Evolutionary conservation across 1,284 basidiomycete species (phyloP), one percentile per base, ranked within the genome.

Genomic region (Leucoagaricus sp.): DNA sequence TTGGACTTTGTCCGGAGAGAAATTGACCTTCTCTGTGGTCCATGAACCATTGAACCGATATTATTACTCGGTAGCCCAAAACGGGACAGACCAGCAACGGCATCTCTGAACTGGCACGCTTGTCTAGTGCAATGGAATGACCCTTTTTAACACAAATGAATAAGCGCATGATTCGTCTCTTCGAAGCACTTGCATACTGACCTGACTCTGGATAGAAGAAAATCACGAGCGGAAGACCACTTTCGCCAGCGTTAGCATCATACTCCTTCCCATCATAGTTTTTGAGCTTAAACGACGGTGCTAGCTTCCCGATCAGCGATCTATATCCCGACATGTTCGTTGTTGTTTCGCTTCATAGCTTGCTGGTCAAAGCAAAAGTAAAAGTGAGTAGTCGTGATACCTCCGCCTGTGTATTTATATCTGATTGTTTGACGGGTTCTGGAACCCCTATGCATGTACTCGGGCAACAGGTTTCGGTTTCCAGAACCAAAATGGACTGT

Each of bases 61-160:
- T 21, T 13, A 8, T n/a, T n/a, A 12, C 31, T 13, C 40, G 15
- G 17, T 4, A 29, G 21, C 4, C 15, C 2, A 9, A 8, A 26
- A 23, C 12, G 3, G 21, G 13, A 66, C 78, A 59, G 55, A 87
- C 87, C 81, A 49, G 77, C 79, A 51, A 91, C 72, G 3, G 87
- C 87, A 74, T 93, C 88, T 23, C 91, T 81, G 70, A 94, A 91
- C 52, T 84, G 78, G 63, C 89, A 92, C 1, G 87, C 90, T 69
- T 93, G 85, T 65, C 80, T 85, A 8, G 88, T 93, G 69, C 91
- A 93, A 3, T 87, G 89, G 58, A 75, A 85, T 1, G 88, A 82
- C 2, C 86, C 89, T 89, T 60, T 19, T 31, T 23, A 41, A 13
- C 7, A 54, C 12, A 19, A 50, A 56, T 34, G 40, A 41, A 25